Evolutionary conservation across 176 grass and related monocot species (phyloP), one percentile per base, ranked within the genome.

Genomic region (Juncus inflexus): DNA sequence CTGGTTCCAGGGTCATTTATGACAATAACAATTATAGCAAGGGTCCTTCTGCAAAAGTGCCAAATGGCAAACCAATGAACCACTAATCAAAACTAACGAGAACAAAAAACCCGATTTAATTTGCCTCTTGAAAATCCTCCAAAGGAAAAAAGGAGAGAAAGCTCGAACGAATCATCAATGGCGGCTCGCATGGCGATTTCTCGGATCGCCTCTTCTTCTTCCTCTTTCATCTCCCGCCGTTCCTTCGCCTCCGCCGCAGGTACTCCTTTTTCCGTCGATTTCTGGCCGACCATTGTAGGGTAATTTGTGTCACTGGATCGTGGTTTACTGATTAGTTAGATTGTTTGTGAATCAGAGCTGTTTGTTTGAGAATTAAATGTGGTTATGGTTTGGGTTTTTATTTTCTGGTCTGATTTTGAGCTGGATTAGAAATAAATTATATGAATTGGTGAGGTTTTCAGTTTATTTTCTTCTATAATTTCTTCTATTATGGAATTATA

Each of bases 171-270:
- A 64, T 8, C 61, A 15, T 15, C 61, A 37, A 64, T 64, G 61
- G 61, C 61, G 43, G 61, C 61, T 41, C 61, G 61, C 61, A 13
- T 64, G 61, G 61, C 39, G n/a, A 64, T 64, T 28, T 28, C 19
- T 28, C 19, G 19, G 19, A 28, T 28, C 19, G 19, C 19, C 11
- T 64, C 39, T 64, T 64, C 61, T 64, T 64, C 61, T 64, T 14
- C 43, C 12, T 64, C 61, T 42, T 41, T 37, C 12, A 16, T 64
- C 61, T 64, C 61, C 13, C 42, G 63, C 2, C 63, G 42, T 15
- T 65, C 63, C 13, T 43, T 65, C 63, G 63, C 63, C 41, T n/a
- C 8, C 63, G 42, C 63, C 41, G 63, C 41, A 65, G 63, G 63
- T 50, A 12, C 41, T 9, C 7, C 41, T 8, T 15, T 15, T 8